These are phyloP conservation scores for Trametes meyenii DNA, from an alignment of 768 basidiomycete species.

Conservation along the genomic window DNA sequence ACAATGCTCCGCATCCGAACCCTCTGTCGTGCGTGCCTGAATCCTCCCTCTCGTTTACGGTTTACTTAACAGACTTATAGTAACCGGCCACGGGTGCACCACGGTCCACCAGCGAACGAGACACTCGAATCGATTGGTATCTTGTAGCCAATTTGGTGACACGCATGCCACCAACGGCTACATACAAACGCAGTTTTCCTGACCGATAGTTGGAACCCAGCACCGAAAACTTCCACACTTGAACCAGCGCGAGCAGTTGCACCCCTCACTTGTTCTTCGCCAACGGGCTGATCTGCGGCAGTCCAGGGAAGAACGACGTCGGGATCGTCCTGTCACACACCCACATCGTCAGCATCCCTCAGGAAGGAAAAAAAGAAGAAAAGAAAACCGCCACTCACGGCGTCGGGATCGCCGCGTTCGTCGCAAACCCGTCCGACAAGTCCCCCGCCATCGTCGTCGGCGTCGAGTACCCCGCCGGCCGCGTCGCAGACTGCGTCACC, in stretches of 20 bases:
- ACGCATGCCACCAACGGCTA: too few relatives aligned
- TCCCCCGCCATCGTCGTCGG: slow-evolving; percentile 33
- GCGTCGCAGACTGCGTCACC: slow-evolving; percentile 26
- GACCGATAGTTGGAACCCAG: too few relatives aligned
- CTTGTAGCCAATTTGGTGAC: too few relatives aligned
- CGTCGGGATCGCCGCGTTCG: slow-evolving; percentile 30
- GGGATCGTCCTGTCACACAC: slow-evolving; percentile 28
- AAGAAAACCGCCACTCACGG: slow-evolving; percentile 25
- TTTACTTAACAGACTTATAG: too few relatives aligned
- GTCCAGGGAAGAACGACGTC: slow-evolving; percentile 30
- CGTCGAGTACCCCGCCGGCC: slow-evolving; percentile 33
- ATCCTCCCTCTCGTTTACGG: too few relatives aligned
- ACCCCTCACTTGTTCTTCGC: slow-evolving; percentile 24
- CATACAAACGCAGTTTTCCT: too few relatives aligned
- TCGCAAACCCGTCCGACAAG: slow-evolving; percentile 29
- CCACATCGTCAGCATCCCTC: not conserved
- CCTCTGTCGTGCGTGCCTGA: too few relatives aligned
- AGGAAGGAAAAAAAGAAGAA: too few relatives aligned
- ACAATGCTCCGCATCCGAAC: too few relatives aligned
- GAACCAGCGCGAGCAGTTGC: not conserved
- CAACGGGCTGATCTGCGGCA: slow-evolving; percentile 30
- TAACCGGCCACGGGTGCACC: too few relatives aligned
- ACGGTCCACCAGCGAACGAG: too few relatives aligned
- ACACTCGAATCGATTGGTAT: too few relatives aligned
- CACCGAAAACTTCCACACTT: not conserved